Conservation (phyloP, 2,329 filamentous ascomycete species). For the Arthrobotrys megalospora region DNA sequence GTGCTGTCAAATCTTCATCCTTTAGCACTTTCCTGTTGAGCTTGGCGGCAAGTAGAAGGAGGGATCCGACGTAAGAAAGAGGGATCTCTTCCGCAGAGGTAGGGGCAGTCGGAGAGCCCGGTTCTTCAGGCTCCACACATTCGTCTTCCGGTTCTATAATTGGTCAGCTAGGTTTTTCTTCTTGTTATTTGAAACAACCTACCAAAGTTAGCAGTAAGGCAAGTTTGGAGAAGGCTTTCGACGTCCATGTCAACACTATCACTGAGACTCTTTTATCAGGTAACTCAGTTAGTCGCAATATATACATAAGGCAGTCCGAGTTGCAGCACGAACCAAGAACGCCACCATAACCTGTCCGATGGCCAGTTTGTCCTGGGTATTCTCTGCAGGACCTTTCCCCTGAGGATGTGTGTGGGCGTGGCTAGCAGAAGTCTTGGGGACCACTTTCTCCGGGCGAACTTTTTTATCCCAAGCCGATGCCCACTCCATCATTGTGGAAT, state of each 20-base stretch:
- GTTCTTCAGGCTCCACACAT: conserved; percentile 32
- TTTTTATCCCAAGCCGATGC: conserved; percentile 49
- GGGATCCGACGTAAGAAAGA: conserved; percentile 64
- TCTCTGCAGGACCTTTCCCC: neutral
- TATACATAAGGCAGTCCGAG: neutral
- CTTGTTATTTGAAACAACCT: neutral
- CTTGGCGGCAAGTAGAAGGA: conserved; percentile 64
- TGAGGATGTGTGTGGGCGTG: conserved; percentile 23
- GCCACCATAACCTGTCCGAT: conserved; percentile 49
- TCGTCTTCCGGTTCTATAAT: conserved; percentile 28
- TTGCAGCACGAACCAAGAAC: conserved; percentile 35
- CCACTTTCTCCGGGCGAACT: conserved; percentile 54
- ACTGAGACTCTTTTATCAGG: conserved; percentile 32
- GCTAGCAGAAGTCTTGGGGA: conserved; percentile 18
- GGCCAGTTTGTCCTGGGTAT: conserved; percentile 39
- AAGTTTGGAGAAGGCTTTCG: conserved; percentile 47
- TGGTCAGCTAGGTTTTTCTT: neutral
- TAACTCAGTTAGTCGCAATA: neutral
- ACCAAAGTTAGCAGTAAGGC: conserved; percentile 49
- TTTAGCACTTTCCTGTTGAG: conserved; percentile 57
- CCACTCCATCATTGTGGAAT: conserved; percentile 45
- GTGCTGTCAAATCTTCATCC: conserved; percentile 33
- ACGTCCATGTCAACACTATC: conserved; percentile 53
- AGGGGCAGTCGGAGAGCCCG: conserved; percentile 59
- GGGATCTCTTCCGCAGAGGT: conserved; percentile 64